Base-by-base conservation (phyloP, 1,284 basidiomycete genomes). In the Sporisorium exsertum region DNA sequence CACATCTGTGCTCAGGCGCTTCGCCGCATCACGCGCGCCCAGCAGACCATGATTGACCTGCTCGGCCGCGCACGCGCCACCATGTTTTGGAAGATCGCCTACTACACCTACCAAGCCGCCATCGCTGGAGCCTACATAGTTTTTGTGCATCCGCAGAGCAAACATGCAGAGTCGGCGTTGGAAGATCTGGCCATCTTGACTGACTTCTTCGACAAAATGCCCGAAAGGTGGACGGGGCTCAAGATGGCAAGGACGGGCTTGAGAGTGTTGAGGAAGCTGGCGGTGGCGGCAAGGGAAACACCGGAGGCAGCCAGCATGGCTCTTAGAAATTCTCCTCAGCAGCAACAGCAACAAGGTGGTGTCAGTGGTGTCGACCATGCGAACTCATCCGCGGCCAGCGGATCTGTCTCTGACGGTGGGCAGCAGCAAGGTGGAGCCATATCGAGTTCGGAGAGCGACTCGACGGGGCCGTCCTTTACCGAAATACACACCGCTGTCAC, bases 71-170 rank as follows among this genome's bases (percentile, higher is more conserved):
- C 66, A 7, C 52, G 72, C 2, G 72, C 63, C 16, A 70, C 66
- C 29, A 74, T 74, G 72, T 74, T 74, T 29, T 74, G 72, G 72
- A 74, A 70, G 52, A 70, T 74, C 43, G 66, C 67, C 22, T 74
- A 69, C 59, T 74, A 74, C 59, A 66, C 63, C 8, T 74, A 69
- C 45, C 72, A 74, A 47, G 72, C 67, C 13, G 72, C 72, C 6
- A 63, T 74, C 32, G 72, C 72, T 8, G 72, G 72, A 0, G 72
- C 72, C 2, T 70, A 74, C 52, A 69, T 74, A 10, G 67, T 70
- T 2, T 74, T 74, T 55, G 57, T 74, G 0, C 33, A 61, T 24
- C 72, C 72, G 33, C 66, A 69, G 45, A 74, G 72, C 60, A 66
- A 70, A 53, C 62, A 69, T 29, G 66, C 72, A 6, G 58, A 65